Evolutionary conservation across 208 protist species (phyloP).

Genomic region (Leptomonas pyrrhocoris): DNA sequence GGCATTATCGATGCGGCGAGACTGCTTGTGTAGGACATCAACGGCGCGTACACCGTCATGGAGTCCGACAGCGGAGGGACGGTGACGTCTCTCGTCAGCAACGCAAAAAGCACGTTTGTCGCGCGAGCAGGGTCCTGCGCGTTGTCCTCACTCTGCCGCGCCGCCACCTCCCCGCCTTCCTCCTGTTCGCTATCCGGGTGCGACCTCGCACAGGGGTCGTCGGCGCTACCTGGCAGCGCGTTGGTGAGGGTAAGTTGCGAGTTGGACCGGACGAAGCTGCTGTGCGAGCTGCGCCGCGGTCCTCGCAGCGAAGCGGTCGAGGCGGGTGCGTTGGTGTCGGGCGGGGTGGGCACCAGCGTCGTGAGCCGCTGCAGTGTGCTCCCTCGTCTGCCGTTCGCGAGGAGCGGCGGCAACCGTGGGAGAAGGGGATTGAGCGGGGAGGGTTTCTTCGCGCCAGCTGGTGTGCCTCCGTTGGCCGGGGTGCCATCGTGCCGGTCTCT

Average conservation of each 20-base stretch:
- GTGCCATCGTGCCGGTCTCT: neutral
- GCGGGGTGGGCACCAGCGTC: neutral
- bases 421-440: neutral
- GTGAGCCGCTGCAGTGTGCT: neutral
- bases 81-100: slow-evolving; percentile 14
- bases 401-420: neutral
- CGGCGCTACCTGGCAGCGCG: neutral
- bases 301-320: neutral
- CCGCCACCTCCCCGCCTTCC: neutral
- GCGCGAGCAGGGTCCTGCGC: neutral
- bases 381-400: neutral
- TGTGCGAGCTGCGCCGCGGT: neutral
- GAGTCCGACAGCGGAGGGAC: slow-evolving; percentile 17
- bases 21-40: neutral
- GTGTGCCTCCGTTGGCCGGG: neutral
- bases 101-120: neutral
- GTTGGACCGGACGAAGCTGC: neutral
- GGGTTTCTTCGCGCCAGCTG: neutral
- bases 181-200: neutral
- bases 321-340: neutral
- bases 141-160: neutral
- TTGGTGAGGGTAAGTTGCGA: slow-evolving; percentile 11
- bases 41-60: slow-evolving; percentile 19
- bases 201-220: neutral
- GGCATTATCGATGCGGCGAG: neutral